Evolutionary conservation across 305 asterid species (phyloP).

Genomic region (Solanum hybrid): DNA sequence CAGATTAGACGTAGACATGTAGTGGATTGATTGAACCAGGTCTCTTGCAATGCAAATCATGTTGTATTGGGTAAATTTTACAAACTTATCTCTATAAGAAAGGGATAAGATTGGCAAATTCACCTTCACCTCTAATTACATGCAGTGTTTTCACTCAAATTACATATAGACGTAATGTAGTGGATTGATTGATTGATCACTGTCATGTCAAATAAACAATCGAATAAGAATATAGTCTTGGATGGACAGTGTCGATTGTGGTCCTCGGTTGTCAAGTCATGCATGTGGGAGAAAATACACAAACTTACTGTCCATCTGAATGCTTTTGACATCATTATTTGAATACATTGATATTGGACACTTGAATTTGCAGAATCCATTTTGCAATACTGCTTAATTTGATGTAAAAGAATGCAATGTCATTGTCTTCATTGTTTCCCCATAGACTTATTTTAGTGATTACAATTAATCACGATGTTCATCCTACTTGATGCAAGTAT

Average conservation of each 20-base stretch:
- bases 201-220: neutral
- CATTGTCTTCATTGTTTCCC: neutral
- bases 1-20: neutral
- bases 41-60: neutral
- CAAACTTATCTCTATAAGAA: neutral
- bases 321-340: neutral
- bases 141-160: neutral
- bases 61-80: neutral
- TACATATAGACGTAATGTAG: neutral
- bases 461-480: neutral
- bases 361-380: neutral
- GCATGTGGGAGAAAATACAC: neutral
- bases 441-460: neutral
- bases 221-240: neutral
- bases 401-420: neutral
- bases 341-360: neutral
- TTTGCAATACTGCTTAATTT: neutral
- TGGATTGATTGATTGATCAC: neutral
- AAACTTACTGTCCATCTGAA: neutral
- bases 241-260: neutral
- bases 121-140: neutral
- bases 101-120: neutral
- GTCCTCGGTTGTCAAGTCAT: neutral
- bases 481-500: neutral
- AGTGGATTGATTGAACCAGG: neutral